Percentiles rank a stretch among this genome's conserved stretches.
Evolutionary conservation across 139 green algal genomes (phyloP).

Genomic region (Medakamo hakoo): DNA sequence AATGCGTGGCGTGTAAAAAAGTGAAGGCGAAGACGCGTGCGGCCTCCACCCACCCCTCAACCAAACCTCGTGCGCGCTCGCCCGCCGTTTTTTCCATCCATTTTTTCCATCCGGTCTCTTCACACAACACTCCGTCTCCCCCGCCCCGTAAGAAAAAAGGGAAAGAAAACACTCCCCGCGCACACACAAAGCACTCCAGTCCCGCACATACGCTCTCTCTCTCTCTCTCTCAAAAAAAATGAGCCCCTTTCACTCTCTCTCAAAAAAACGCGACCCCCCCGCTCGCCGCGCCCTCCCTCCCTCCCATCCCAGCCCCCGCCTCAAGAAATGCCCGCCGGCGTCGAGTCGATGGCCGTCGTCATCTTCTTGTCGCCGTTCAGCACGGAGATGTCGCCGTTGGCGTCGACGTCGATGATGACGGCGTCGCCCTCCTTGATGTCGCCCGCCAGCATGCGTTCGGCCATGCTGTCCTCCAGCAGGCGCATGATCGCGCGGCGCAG

Average conservation of each 20-base stretch:
- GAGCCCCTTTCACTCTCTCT: neutral
- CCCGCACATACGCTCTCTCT: neutral
- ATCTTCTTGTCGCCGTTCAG: slow-evolving; percentile 89
- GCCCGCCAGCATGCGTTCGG: slow-evolving; percentile 80
- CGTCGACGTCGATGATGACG: slow-evolving; percentile 88
- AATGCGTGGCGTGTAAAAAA: too few species aligned
- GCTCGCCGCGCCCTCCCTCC: neutral
- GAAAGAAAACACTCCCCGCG: too few species aligned
- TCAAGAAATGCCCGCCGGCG: slow-evolving; percentile 66
- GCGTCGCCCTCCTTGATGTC: slow-evolving; percentile 89
- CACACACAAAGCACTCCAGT: neutral
- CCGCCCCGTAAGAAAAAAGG: neutral
- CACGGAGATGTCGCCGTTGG: slow-evolving; percentile 72
- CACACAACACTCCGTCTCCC: slow-evolving; percentile 2
- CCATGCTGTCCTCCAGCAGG: slow-evolving; percentile 91
- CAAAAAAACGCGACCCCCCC: neutral
- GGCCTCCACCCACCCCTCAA: too few species aligned
- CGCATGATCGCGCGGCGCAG: slow-evolving; percentile 97
- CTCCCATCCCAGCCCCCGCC: neutral
- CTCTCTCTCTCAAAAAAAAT: slow-evolving; percentile 4
- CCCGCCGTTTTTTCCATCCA: too few species aligned
- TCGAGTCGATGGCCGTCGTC: slow-evolving; percentile 37
- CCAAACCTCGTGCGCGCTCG: too few species aligned
- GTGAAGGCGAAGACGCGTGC: too few species aligned
- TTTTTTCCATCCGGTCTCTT: too few species aligned